Evolutionary conservation across 139 green algal species (phyloP).

Genomic region (Coelastrella sp.): DNA sequence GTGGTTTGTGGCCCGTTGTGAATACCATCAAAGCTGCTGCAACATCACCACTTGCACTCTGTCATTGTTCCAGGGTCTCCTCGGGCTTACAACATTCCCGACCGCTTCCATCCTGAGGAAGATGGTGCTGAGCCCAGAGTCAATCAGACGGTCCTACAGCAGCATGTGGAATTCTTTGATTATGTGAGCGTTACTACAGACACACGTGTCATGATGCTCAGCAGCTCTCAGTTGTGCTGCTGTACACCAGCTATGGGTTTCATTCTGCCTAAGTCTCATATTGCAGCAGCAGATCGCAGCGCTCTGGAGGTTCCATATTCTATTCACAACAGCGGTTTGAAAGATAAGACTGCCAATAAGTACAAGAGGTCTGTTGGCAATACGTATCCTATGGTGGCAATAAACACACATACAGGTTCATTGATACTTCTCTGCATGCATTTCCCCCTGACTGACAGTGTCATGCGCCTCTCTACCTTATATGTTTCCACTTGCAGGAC

Average conservation of each 20-base stretch:
- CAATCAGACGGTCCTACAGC: constrained; percentile 38
- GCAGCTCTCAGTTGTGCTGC: too few species aligned
- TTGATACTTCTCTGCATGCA: too few species aligned
- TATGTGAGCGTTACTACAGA: constrained; percentile 19
- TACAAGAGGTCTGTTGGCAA: too few species aligned
- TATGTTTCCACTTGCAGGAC: not conserved
- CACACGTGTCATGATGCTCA: not conserved
- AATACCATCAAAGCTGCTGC: not conserved
- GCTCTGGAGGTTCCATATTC: too few species aligned
- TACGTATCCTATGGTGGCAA: too few species aligned
- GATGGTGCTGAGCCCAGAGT: constrained; percentile 31
- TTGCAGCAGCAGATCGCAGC: too few species aligned
- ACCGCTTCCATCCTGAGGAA: constrained; percentile 36
- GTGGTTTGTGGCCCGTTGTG: not conserved
- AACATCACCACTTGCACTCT: not conserved
- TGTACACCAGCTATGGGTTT: too few species aligned
- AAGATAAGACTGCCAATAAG: too few species aligned
- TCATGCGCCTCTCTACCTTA: not conserved
- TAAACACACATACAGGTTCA: not conserved
- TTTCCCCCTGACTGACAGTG: too few species aligned
- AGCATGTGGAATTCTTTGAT: constrained; percentile 45
- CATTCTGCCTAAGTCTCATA: too few species aligned
- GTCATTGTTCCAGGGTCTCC: not conserved
- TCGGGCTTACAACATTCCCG: constrained; percentile 41
- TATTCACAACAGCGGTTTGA: too few species aligned